Conservation (phyloP, 768 basidiomycete species). For the Phylloporus sp. region DNA sequence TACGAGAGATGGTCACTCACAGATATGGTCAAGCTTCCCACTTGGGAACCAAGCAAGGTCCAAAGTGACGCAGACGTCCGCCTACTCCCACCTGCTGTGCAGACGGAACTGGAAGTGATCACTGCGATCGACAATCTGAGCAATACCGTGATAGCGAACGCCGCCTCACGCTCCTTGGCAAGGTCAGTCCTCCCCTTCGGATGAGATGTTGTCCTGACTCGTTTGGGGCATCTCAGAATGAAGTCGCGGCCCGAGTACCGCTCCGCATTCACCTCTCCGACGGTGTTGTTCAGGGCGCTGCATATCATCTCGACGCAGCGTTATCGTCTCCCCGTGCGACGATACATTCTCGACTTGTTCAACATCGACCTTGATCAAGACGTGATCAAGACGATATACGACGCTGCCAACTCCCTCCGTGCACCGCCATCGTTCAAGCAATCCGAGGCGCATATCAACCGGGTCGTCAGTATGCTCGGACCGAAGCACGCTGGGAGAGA, state of each 20-base stretch:
- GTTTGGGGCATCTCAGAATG: constrained; percentile 46
- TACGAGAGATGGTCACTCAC: constrained; percentile 3
- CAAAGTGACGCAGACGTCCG: constrained; percentile 37
- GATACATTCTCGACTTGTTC: constrained; percentile 92
- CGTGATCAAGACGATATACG: constrained; percentile 49
- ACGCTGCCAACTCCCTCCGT: constrained; percentile 47
- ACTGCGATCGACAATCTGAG: constrained; percentile 89
- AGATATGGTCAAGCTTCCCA: constrained; percentile 52
- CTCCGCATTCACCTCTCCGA: constrained; percentile 67
- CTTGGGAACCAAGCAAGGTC: constrained; percentile 47
- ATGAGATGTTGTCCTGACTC: background rate
- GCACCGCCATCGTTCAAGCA: constrained; percentile 42
- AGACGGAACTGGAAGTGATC: constrained; percentile 76
- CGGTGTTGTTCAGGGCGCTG: constrained; percentile 79
- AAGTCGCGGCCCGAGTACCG: constrained; percentile 75
- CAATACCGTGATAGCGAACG: constrained; percentile 93
- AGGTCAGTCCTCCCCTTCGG: constrained; percentile 45
- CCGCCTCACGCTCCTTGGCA: constrained; percentile 85
- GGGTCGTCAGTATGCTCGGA: constrained; percentile 61
- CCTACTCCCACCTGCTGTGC: constrained; percentile 59
- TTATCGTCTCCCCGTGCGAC: constrained; percentile 86
- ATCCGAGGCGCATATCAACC: constrained; percentile 38
- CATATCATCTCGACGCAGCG: constrained; percentile 85
- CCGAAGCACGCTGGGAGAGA: constrained; percentile 44
- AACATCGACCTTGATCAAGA: constrained; percentile 70